Percentiles rank a stretch among this genome's conserved stretches.
Evolutionary conservation across 257 asterid genomes (phyloP).

Genomic region (Ophiorrhiza pumila): DNA sequence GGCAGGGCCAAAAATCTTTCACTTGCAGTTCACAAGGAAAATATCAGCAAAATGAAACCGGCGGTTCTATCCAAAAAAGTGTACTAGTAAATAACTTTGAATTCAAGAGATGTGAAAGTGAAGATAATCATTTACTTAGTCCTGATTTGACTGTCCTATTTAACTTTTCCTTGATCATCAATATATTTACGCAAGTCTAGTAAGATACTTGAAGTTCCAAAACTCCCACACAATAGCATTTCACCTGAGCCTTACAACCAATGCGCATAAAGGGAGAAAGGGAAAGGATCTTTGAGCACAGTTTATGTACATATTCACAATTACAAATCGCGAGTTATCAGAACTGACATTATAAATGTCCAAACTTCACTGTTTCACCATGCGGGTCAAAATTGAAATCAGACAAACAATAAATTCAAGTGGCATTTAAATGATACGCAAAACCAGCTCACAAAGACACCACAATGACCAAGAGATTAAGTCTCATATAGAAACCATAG

Average conservation of each 20-base stretch:
- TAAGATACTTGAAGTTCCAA: background rate
- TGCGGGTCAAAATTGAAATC: background rate
- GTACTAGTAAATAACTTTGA: background rate
- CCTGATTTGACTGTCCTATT: constrained; percentile 5
- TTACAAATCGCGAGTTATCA: background rate
- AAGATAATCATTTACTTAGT: background rate
- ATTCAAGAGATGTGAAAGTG: background rate
- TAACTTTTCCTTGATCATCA: background rate
- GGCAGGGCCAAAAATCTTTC: background rate
- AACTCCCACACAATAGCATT: background rate
- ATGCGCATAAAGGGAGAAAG: background rate
- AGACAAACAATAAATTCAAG: background rate
- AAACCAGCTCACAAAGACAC: background rate
- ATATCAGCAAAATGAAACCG: background rate
- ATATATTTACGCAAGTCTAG: background rate
- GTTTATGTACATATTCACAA: background rate
- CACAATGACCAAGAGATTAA: background rate
- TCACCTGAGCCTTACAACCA: background rate
- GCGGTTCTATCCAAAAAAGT: background rate
- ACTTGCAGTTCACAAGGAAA: constrained; percentile 10
- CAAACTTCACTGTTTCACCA: too few species aligned
- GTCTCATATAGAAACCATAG: background rate
- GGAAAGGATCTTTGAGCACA: background rate
- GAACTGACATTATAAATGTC: background rate
- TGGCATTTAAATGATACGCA: background rate